A percentile compares a stretch with the other conserved stretches of the same genome.
Evolutionary conservation across 352 stramenopile species (phyloP).

Genomic region (Thalassiosira mediterranea): DNA sequence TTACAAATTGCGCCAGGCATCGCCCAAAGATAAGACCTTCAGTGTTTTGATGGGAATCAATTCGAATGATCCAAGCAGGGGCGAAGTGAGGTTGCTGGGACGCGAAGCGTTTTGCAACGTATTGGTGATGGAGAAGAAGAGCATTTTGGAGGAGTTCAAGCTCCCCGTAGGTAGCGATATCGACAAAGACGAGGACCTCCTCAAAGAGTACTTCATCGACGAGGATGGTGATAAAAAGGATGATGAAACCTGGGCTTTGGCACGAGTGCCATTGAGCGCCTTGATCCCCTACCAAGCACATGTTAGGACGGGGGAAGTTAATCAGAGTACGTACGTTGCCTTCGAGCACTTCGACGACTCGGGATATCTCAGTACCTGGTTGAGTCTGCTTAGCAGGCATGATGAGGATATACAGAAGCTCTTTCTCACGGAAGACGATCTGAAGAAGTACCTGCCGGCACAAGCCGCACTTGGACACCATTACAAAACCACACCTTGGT

Average conservation of each 20-base stretch:
- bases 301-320: neutral
- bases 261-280: neutral
- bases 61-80: neutral
- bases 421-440: neutral
- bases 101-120: neutral
- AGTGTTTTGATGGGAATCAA: neutral
- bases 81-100: neutral
- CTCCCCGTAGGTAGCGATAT: neutral
- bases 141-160: neutral
- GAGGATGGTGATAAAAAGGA: neutral
- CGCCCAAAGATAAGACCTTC: neutral
- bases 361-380: neutral
- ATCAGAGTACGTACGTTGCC: neutral
- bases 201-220: neutral
- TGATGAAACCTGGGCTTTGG: neutral
- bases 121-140: neutral
- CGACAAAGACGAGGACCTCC: neutral
- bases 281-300: neutral
- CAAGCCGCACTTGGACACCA: neutral
- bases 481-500: neutral
- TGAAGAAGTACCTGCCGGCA: neutral
- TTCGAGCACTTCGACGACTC: neutral
- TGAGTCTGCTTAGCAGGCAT: neutral
- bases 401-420: neutral
- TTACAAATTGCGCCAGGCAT: neutral